Conservation (phyloP, 1,139 yeast species). For the Scheffersomyces stambukii region DNA sequence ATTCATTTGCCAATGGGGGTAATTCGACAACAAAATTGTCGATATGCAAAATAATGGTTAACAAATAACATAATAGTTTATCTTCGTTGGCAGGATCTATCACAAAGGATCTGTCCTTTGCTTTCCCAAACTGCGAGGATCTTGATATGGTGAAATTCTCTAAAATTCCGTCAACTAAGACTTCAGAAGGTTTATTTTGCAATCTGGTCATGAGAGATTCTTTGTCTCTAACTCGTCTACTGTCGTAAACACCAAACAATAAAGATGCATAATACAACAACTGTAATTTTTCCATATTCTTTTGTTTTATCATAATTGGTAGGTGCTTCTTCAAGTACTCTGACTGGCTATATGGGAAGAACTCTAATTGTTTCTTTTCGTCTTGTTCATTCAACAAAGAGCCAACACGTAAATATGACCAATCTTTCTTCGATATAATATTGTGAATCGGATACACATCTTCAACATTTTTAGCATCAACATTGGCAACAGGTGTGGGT, state of each 20-base stretch:
- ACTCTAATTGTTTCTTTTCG: slow-evolving; percentile 44
- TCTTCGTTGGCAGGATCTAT: slow-evolving; percentile 89
- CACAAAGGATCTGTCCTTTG: slow-evolving; percentile 67
- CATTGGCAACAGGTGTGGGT: slow-evolving; percentile 78
- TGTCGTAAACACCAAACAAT: slow-evolving; percentile 72
- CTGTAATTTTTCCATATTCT: slow-evolving; percentile 57
- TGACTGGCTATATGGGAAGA: slow-evolving; percentile 61
- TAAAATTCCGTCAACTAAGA: slow-evolving; percentile 68
- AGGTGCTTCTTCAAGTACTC: slow-evolving; percentile 51
- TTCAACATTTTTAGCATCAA: slow-evolving; percentile 73
- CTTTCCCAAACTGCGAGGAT: slow-evolving; percentile 65
- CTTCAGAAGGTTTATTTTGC: slow-evolving; percentile 62
- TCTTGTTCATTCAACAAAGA: slow-evolving; percentile 49
- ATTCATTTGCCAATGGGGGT: slow-evolving; percentile 79
- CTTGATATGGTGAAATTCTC: slow-evolving; percentile 64
- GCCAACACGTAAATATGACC: slow-evolving; percentile 59
- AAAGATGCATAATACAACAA: slow-evolving; percentile 75
- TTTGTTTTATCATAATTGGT: slow-evolving; percentile 34
- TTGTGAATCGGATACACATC: slow-evolving; percentile 73
- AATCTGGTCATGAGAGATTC: slow-evolving; percentile 57
- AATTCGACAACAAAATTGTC: slow-evolving; percentile 74
- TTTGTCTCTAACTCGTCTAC: slow-evolving; percentile 63
- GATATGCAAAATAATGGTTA: slow-evolving; percentile 70
- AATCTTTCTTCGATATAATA: slow-evolving; percentile 67
- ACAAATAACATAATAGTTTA: slow-evolving; percentile 72